Base-by-base conservation (phyloP, 441 rosid species). In the Euphorbia celastroides region DNA sequence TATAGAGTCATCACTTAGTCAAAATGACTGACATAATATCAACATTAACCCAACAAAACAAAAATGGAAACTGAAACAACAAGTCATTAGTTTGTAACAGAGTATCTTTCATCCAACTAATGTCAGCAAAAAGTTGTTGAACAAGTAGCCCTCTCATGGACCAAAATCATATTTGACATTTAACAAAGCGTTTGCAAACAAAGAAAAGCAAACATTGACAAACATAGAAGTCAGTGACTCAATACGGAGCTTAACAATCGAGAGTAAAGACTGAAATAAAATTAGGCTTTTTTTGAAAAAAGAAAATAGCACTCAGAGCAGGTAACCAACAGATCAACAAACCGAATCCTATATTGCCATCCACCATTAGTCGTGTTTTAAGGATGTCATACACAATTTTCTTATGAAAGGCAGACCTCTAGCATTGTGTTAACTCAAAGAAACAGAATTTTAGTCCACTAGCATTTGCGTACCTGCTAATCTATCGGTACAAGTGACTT, bases 401-500 rank as follows among this genome's bases (percentile, higher is more conserved):
- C 50, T 65, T 32, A 31, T 57, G 48, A 23, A 9, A 27, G 38
- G 4, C 9, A 34, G 9, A 34, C 38, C 42, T 1, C 42, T 36
- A 38, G 17, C n/a, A 38, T 71, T 56, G 5, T 26, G 36, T 51
- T 14, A 65, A 66, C 13, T 26, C 25, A 65, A 25, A 26, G 22
- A 44, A 36, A 9, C 30, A 25, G 16, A 62, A 69, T 46, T 51
- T 58, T 34, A 65, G 65, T 12, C 16, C 25, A 38, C 41, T 42
- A 28, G 50, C n/a, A 62, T 70, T 57, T 27, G 27, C 19, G 23
- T 79, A 86, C 91, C 91, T 79, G 65, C 51, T 46, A 72, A 42
- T 60, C 56, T 67, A 58, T 57, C 60, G 0, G 57, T 68, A 61
- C 78, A 72, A 73, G 75, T 55, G 78, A 64, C 65, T 74, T 64